Evolutionary conservation across 2,329 filamentous ascomycete genomes (phyloP).

Genomic region (Beauveria caledonica): DNA sequence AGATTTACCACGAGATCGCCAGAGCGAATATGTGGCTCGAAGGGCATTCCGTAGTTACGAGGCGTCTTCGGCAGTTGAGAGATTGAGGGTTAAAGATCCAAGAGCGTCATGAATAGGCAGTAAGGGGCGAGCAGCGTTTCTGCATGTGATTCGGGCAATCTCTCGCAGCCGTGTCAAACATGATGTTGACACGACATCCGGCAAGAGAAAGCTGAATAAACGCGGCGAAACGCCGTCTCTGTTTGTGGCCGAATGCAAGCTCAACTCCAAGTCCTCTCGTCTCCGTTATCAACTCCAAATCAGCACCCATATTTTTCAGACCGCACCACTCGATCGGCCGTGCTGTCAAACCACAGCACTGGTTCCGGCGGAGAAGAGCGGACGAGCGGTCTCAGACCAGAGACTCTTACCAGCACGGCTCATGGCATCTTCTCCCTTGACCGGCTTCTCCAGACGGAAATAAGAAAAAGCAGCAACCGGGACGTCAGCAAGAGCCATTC

Average conservation of each 20-base stretch:
- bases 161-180: slow-evolving; percentile 21
- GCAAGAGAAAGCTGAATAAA: slow-evolving; percentile 30
- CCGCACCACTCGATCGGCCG: slow-evolving; percentile 14
- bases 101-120: slow-evolving; percentile 2
- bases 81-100: slow-evolving; percentile 2
- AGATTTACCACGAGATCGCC: slow-evolving; percentile 35
- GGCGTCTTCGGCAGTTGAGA: background rate
- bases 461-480: slow-evolving; percentile 41
- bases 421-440: slow-evolving; percentile 59
- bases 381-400: slow-evolving; percentile 67
- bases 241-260: slow-evolving; percentile 40
- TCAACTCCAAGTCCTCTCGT: slow-evolving; percentile 30
- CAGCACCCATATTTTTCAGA: slow-evolving; percentile 11
- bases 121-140: slow-evolving; percentile 1
- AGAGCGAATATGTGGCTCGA: slow-evolving; percentile 33
- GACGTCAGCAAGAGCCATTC: slow-evolving; percentile 22
- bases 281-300: slow-evolving; percentile 13
- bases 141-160: background rate
- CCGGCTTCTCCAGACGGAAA: slow-evolving; percentile 15
- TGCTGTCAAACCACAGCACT: slow-evolving; percentile 39
- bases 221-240: slow-evolving; percentile 32
- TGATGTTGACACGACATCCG: slow-evolving; percentile 31
- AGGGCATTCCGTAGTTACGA: slow-evolving; percentile 14
- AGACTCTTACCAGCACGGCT: slow-evolving; percentile 69
- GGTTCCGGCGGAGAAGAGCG: slow-evolving; percentile 57